Evolutionary conservation across 306 rosid genomes (phyloP).

Genomic region (Elaeagnus macrophylla): DNA sequence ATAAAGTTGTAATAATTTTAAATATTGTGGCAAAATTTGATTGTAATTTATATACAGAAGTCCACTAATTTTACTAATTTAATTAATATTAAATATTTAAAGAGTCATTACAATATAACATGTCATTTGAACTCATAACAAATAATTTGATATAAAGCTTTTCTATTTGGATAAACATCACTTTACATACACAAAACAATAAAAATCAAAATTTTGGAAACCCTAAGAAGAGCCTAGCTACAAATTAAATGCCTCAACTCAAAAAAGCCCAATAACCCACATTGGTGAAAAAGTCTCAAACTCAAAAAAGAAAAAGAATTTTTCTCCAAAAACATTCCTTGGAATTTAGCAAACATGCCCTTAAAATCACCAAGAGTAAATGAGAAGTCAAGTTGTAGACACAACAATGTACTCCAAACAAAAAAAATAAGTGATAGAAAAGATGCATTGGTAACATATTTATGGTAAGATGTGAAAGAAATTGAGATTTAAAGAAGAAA

Average conservation of each 20-base stretch:
- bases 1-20: too few relatives aligned
- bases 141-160: too few relatives aligned
- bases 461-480: neutral
- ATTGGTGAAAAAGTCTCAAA: constrained; percentile 9
- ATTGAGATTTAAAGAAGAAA: neutral
- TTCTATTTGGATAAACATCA: constrained; percentile 3
- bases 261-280: constrained; percentile 18
- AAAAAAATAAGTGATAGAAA: neutral
- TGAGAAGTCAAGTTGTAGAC: neutral
- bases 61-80: too few relatives aligned
- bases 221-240: neutral
- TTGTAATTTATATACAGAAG: too few relatives aligned
- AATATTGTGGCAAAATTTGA: too few relatives aligned
- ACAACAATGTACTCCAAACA: neutral
- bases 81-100: too few relatives aligned
- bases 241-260: constrained; percentile 5
- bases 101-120: too few relatives aligned
- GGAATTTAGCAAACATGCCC: constrained; percentile 12
- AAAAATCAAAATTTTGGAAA: neutral
- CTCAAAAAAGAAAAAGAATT: neutral
- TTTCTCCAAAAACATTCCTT: constrained; percentile 24
- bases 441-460: neutral
- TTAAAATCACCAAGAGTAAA: neutral
- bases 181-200: neutral
- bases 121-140: too few relatives aligned